Conservation (phyloP, 306 rosid genomes). For the Quercus engelmannii region DNA sequence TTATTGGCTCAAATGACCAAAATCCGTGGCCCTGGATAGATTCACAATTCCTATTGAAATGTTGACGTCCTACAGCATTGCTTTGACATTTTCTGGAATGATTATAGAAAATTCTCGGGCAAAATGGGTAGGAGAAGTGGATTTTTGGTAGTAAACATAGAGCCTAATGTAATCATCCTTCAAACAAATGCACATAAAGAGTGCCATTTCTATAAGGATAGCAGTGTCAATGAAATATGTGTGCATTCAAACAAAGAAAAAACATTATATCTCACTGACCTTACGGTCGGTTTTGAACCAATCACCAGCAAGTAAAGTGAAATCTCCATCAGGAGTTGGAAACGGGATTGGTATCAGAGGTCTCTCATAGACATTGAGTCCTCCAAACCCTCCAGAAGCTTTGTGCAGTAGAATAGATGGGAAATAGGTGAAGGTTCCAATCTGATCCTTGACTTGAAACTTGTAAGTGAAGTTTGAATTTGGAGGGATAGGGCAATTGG, state of each 20-base stretch:
- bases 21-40: not conserved
- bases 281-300: constrained; percentile 83
- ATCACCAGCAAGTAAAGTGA: constrained; percentile 83
- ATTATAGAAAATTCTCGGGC: not conserved
- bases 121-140: not conserved
- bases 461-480: constrained; percentile 86
- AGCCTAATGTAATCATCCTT: not conserved
- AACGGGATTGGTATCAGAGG: constrained; percentile 82
- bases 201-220: not conserved
- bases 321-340: constrained; percentile 76
- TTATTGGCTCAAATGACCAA: not conserved
- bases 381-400: constrained; percentile 96
- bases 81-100: not conserved
- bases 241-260: not conserved
- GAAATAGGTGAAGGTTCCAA: constrained; percentile 78
- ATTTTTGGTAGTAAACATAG: not conserved
- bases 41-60: not conserved
- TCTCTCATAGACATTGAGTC: constrained; percentile 65
- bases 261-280: constrained; percentile 33
- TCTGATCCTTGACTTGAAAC: constrained; percentile 91
- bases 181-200: not conserved
- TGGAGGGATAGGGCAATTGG: constrained; percentile 88
- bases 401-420: constrained; percentile 81
- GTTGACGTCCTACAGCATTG: not conserved
- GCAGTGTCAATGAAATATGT: not conserved